Evolutionary conservation across 306 rosid species (phyloP).

Genomic region (Hippophae gyantsensis): DNA sequence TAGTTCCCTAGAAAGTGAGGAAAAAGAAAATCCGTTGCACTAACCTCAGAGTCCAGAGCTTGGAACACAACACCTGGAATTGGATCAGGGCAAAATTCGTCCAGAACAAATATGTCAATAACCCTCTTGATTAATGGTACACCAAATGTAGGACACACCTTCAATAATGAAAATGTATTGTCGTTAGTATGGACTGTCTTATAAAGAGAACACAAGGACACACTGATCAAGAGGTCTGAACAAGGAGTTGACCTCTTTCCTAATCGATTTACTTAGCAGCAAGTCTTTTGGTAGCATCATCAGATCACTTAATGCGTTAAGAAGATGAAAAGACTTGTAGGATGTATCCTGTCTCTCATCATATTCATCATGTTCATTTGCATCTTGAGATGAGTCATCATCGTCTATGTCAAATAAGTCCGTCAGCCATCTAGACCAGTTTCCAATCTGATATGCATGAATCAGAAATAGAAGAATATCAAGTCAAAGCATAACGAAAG

Average conservation of each 20-base stretch:
- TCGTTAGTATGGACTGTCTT: neutral
- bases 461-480: neutral
- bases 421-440: slow-evolving; percentile 95
- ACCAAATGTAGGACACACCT: slow-evolving; percentile 89
- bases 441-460: slow-evolving; percentile 60
- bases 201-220: neutral
- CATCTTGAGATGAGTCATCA: slow-evolving; percentile 46
- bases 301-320: slow-evolving; percentile 88
- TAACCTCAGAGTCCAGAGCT: slow-evolving; percentile 72
- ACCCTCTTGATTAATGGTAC: slow-evolving; percentile 64
- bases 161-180: slow-evolving; percentile 18
- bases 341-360: slow-evolving; percentile 43
- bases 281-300: slow-evolving; percentile 98
- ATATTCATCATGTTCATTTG: slow-evolving; percentile 23
- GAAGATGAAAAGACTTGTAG: slow-evolving; percentile 76
- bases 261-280: slow-evolving; percentile 60
- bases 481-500: neutral
- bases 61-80: slow-evolving; percentile 59
- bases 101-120: slow-evolving; percentile 64
- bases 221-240: slow-evolving; percentile 12
- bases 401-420: slow-evolving; percentile 74
- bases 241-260: slow-evolving; percentile 66
- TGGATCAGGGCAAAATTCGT: slow-evolving; percentile 91
- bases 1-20: too few species aligned
- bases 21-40: slow-evolving; percentile 9